phyloP scores from a whole-genome alignment of 495 filamentous ascomycete species.

The Penicillium tannophilum region DNA sequence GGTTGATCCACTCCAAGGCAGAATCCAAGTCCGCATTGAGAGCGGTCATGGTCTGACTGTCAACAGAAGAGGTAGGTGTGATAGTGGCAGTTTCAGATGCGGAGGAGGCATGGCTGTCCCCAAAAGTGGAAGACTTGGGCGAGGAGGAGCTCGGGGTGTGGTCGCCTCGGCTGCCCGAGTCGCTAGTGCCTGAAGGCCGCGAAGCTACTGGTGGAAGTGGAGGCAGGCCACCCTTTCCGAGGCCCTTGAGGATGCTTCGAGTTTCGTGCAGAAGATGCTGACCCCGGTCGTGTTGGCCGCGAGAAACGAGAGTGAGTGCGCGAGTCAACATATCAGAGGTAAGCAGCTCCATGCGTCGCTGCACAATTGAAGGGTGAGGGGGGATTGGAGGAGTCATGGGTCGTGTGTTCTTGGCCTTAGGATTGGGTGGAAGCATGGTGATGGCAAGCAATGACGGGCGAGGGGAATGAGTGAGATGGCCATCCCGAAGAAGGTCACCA shows the following conservation, averaged over 20 bases:
- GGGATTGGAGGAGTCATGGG: constrained; percentile 83
- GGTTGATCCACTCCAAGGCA: constrained; percentile 98
- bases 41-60: constrained; percentile 74
- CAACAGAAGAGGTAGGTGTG: constrained; percentile 71
- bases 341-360: constrained; percentile 95
- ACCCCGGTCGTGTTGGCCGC: constrained; percentile 90
- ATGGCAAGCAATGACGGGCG: constrained; percentile 94
- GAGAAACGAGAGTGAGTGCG: constrained; percentile 85
- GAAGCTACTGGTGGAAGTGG: constrained; percentile 69
- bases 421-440: constrained; percentile 86
- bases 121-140: constrained; percentile 46
- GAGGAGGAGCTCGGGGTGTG: constrained; percentile 41
- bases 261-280: constrained; percentile 91
- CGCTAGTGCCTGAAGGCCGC: constrained; percentile 37
- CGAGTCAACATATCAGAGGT: constrained; percentile 98
- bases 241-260: constrained; percentile 89
- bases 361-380: constrained; percentile 92
- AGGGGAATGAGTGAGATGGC: constrained; percentile 81
- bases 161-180: constrained; percentile 39
- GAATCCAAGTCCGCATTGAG: constrained; percentile 89
- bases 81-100: constrained; percentile 57
- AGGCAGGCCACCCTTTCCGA: constrained; percentile 92
- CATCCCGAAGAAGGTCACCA: constrained; percentile 92
- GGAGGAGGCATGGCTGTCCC: constrained; percentile 40
- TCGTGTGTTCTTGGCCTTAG: constrained; percentile 61